phyloP scores from a whole-genome alignment of 805 yeast species.

The Candida hungchunana region DNA sequence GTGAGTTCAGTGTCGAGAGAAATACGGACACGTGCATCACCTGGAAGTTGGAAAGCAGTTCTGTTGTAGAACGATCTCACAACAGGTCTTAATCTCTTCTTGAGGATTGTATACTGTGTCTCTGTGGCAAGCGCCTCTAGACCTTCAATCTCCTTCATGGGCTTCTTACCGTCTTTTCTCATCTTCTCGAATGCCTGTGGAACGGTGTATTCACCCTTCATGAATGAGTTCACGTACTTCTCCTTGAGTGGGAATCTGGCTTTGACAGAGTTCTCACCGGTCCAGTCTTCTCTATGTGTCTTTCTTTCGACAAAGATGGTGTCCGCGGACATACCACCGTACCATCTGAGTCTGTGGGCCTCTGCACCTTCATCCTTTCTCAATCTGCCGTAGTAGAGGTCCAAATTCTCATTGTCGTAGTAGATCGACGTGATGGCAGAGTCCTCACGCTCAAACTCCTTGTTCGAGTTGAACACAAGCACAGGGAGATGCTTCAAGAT shows the following conservation, averaged over 20 bases:
- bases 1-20: conserved; percentile 94
- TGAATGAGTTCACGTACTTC: conserved; percentile 78
- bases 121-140: conserved; percentile 90
- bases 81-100: conserved; percentile 85
- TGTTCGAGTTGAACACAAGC: conserved; percentile 91
- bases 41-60: conserved; percentile 98
- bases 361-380: conserved; percentile 98
- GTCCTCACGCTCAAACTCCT: conserved; percentile 93
- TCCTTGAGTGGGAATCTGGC: conserved; percentile 94
- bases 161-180: conserved; percentile 88
- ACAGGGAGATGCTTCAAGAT: conserved; percentile 95
- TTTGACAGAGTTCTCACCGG: conserved; percentile 98
- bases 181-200: conserved; percentile 87
- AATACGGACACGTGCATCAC: conserved; percentile 98
- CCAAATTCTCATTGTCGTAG: conserved; percentile 86
- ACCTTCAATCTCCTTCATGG: conserved; percentile 81
- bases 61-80: conserved; percentile 95
- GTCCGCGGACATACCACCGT: conserved; percentile 94
- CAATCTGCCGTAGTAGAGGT: conserved; percentile 88
- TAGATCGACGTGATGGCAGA: conserved; percentile 96
- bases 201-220: conserved; percentile 82
- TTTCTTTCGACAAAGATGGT: conserved; percentile 94
- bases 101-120: conserved; percentile 84
- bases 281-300: conserved; percentile 99
- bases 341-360: conserved; percentile 97